These are phyloP conservation scores for Termitomyces sp. DNA, from an alignment of 768 basidiomycete species.

Conservation along the genomic window DNA sequence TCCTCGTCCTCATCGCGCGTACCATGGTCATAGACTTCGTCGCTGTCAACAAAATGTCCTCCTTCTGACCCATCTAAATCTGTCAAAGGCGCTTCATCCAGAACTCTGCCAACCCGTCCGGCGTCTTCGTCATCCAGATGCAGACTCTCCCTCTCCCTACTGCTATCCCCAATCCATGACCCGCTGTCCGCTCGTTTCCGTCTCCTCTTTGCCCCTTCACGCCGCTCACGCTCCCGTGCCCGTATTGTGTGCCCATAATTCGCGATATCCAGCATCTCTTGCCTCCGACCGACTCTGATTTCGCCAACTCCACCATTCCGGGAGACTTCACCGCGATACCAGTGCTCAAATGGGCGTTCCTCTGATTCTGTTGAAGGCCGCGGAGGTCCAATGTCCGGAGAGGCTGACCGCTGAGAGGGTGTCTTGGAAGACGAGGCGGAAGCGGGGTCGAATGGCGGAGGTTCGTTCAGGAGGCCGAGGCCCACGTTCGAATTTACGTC, in stretches of 20 bases:
- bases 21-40: slow-evolving; percentile 13
- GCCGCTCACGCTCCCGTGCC: slow-evolving; percentile 15
- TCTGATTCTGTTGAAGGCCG: slow-evolving; percentile 71
- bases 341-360: slow-evolving; percentile 82
- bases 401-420: slow-evolving; percentile 24
- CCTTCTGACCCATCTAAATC: slow-evolving; percentile 59
- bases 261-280: slow-evolving; percentile 87
- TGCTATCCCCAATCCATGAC: slow-evolving; percentile 36
- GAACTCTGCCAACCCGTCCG: slow-evolving; percentile 44
- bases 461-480: slow-evolving; percentile 56
- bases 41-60: slow-evolving; percentile 17
- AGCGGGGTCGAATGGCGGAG: slow-evolving; percentile 50
- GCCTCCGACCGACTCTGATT: slow-evolving; percentile 62
- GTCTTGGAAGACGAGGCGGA: slow-evolving; percentile 42
- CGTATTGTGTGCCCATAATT: slow-evolving; percentile 69
- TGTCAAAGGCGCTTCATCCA: slow-evolving; percentile 73
- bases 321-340: slow-evolving; percentile 85
- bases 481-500: slow-evolving; percentile 11
- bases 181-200: slow-evolving; percentile 67
- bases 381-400: slow-evolving; percentile 32
- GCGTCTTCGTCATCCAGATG: slow-evolving; percentile 59
- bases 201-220: slow-evolving; percentile 21
- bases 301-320: slow-evolving; percentile 89
- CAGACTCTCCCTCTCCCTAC: slow-evolving; percentile 57
- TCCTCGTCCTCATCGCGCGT: slow-evolving; percentile 20